Evolutionary conservation across 768 basidiomycete species (phyloP).

Genomic region (Lyophyllum decastes): DNA sequence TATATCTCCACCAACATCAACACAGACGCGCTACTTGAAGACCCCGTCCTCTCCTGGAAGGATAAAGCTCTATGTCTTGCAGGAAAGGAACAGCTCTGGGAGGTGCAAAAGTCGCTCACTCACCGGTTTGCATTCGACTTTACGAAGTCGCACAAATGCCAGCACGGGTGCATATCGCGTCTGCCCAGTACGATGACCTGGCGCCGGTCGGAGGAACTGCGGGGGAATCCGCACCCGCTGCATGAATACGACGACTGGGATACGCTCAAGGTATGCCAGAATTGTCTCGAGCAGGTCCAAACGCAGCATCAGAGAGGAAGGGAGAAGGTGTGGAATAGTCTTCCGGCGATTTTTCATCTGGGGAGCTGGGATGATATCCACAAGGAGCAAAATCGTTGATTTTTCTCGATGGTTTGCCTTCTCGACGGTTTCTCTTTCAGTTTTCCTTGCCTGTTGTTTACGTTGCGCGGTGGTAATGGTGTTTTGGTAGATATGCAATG

Average conservation of each 20-base stretch:
- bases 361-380: conserved; percentile 40
- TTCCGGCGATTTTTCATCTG: conserved; percentile 37
- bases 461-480: too few species aligned
- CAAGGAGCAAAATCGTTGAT: conserved; percentile 19
- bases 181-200: conserved; percentile 25
- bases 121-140: conserved; percentile 40
- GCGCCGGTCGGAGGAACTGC: conserved; percentile 32
- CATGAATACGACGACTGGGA: conserved; percentile 38
- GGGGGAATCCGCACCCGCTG: conserved; percentile 38
- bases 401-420: too few species aligned
- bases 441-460: too few species aligned
- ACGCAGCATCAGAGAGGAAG: conserved; percentile 33
- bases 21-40: conserved; percentile 33
- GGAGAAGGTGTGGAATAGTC: conserved; percentile 37
- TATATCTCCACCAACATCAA: conserved; percentile 44
- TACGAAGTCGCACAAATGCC: conserved; percentile 29
- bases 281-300: conserved; percentile 31
- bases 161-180: conserved; percentile 25
- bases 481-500: background rate
- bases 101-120: conserved; percentile 36
- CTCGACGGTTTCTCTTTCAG: background rate
- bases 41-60: conserved; percentile 16
- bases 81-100: conserved; percentile 40
- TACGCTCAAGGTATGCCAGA: conserved; percentile 30
- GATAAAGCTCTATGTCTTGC: conserved; percentile 26